Percentiles rank a stretch among this genome's conserved stretches.
These are phyloP conservation scores for sunflower (Helianthus annuus) DNA, from an alignment of 129 eudicot genomes.

Conservation along the genomic window DNA sequence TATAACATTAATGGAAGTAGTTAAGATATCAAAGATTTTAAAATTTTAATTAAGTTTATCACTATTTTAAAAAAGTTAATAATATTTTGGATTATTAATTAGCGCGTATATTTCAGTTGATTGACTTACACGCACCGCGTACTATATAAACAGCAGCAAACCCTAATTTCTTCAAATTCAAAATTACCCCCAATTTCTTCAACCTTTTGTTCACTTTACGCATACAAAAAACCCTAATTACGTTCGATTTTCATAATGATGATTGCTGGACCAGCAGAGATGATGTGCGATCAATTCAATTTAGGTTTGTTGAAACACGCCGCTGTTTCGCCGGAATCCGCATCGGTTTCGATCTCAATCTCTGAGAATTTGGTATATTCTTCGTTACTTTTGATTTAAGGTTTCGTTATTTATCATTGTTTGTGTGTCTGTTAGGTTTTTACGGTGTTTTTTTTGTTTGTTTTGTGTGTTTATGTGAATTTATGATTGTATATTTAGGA, in stretches of 20 bases:
- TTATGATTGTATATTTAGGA: too few relatives aligned
- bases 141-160: slow-evolving; percentile 20
- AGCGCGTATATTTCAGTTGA: slow-evolving; percentile 21
- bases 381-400: not conserved
- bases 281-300: slow-evolving; percentile 47
- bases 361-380: slow-evolving; percentile 54
- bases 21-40: too few relatives aligned
- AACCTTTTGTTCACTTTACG: not conserved
- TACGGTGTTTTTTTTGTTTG: not conserved
- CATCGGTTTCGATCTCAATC: slow-evolving; percentile 35
- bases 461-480: too few relatives aligned
- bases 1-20: too few relatives aligned
- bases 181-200: slow-evolving; percentile 10
- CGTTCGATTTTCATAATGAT: slow-evolving; percentile 15
- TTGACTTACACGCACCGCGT: slow-evolving; percentile 10
- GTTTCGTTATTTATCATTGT: not conserved
- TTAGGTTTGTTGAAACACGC: slow-evolving; percentile 34
- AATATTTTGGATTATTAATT: not conserved
- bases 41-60: too few relatives aligned
- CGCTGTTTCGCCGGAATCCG: slow-evolving; percentile 22
- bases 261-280: slow-evolving; percentile 56
- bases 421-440: not conserved
- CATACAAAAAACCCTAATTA: not conserved
- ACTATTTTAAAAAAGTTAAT: too few relatives aligned
- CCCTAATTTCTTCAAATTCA: slow-evolving; percentile 22